Evolutionary conservation across 257 asterid species (phyloP).

Genomic region (Ballota nigra): DNA sequence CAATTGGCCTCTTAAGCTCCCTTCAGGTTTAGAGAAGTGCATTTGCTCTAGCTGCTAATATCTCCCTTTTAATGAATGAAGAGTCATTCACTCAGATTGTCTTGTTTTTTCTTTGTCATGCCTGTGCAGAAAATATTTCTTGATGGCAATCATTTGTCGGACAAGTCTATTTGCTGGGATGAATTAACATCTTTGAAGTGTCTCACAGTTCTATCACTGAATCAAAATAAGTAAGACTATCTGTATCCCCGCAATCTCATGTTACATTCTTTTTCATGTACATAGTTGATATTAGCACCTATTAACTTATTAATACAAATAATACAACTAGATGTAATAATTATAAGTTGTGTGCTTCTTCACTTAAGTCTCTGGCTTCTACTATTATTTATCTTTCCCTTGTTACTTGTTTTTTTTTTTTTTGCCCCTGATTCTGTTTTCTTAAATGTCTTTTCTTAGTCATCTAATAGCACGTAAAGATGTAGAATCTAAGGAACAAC

Average conservation of each 20-base stretch:
- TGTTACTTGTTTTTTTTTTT: neutral
- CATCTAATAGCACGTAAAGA: neutral
- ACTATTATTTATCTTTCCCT: neutral
- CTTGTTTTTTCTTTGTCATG: constrained; percentile 22
- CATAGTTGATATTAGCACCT: neutral
- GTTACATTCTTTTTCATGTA: neutral
- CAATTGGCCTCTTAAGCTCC: constrained; percentile 46
- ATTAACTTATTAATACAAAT: neutral
- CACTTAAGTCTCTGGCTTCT: neutral
- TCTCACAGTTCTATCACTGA: constrained; percentile 57
- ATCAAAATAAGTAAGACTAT: constrained; percentile 56
- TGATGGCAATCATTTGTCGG: constrained; percentile 51
- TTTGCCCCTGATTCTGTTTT: neutral
- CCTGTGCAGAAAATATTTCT: constrained; percentile 66
- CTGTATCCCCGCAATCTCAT: constrained; percentile 18
- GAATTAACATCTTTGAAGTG: constrained; percentile 62
- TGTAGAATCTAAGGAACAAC: neutral
- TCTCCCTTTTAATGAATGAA: constrained; percentile 4
- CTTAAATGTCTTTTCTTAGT: neutral
- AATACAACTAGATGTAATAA: neutral
- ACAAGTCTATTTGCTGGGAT: constrained; percentile 69
- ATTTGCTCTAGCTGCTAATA: constrained; percentile 11
- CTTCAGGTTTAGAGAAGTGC: constrained; percentile 49
- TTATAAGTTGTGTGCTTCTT: neutral
- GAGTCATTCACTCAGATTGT: constrained; percentile 1